phyloP scores from a whole-genome alignment of 2,329 filamentous ascomycete species.

The Hirsutella thompsonii region DNA sequence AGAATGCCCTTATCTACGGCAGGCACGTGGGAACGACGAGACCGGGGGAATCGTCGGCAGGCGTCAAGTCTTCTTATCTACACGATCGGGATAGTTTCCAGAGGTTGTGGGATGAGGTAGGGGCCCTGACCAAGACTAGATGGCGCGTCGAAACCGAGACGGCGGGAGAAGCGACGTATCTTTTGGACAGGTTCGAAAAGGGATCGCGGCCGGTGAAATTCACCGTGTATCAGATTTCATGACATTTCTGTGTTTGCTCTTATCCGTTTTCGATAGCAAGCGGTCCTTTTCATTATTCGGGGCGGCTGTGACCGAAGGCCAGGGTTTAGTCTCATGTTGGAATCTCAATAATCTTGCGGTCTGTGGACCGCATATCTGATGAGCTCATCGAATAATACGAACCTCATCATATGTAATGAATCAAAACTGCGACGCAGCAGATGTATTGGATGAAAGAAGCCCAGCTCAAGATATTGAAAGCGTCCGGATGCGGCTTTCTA shows the following conservation, averaged over 20 bases:
- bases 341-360: too few species aligned
- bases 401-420: too few species aligned
- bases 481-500: too few species aligned
- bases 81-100: slow-evolving; percentile 38
- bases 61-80: slow-evolving; percentile 23
- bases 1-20: slow-evolving; percentile 35
- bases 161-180: slow-evolving; percentile 9
- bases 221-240: slow-evolving; percentile 19
- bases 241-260: background rate
- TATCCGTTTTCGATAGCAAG: too few species aligned
- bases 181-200: slow-evolving; percentile 12
- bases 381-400: too few species aligned
- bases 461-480: too few species aligned
- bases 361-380: too few species aligned
- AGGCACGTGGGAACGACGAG: slow-evolving; percentile 31
- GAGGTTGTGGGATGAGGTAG: slow-evolving; percentile 40
- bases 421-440: too few species aligned
- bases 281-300: too few species aligned
- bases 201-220: slow-evolving; percentile 18
- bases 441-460: too few species aligned
- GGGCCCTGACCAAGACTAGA: slow-evolving; percentile 29
- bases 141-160: slow-evolving; percentile 34
- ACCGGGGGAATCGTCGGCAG: slow-evolving; percentile 9
- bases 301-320: too few species aligned
- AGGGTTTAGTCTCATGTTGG: too few species aligned